Conservation (phyloP, 176 grass and related monocot species). For the Coix lacrymajobi region DNA sequence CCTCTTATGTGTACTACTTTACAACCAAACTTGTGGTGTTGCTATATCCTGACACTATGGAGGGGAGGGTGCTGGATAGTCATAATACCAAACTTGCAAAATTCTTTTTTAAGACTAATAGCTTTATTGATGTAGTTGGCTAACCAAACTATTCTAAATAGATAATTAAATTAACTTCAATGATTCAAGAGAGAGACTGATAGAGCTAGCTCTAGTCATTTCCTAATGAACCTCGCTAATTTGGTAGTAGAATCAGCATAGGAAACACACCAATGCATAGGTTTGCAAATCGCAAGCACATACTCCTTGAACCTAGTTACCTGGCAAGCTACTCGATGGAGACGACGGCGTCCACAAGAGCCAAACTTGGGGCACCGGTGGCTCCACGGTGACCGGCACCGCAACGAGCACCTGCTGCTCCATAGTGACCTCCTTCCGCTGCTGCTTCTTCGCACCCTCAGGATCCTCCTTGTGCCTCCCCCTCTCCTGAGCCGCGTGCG, state of each 20-base stretch:
- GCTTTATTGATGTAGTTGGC: too few species aligned
- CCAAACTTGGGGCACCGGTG: slow-evolving; percentile 37
- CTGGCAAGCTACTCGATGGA: slow-evolving; percentile 84
- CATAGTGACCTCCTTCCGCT: slow-evolving; percentile 25
- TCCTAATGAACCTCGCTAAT: background rate
- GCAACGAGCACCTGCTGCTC: slow-evolving; percentile 53
- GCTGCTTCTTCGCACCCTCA: slow-evolving; percentile 29
- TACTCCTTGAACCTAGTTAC: slow-evolving; percentile 26
- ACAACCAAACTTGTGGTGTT: too few species aligned
- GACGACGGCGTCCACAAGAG: slow-evolving; percentile 69
- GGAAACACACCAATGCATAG: background rate
- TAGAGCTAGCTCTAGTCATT: background rate
- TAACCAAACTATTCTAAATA: background rate
- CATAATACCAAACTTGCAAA: too few species aligned
- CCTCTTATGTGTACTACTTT: too few species aligned
- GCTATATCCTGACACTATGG: too few species aligned
- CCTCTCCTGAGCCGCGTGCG: slow-evolving; percentile 33
- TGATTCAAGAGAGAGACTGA: background rate
- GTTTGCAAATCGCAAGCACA: background rate
- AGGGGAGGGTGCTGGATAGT: too few species aligned
- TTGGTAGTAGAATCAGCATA: too few species aligned
- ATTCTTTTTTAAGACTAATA: too few species aligned
- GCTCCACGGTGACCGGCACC: slow-evolving; percentile 69
- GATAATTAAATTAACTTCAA: background rate
- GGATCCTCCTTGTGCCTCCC: slow-evolving; percentile 39